These are phyloP conservation scores for Theobroma cacao DNA, from an alignment of 345 rosid genomes.

Conservation along the genomic window DNA sequence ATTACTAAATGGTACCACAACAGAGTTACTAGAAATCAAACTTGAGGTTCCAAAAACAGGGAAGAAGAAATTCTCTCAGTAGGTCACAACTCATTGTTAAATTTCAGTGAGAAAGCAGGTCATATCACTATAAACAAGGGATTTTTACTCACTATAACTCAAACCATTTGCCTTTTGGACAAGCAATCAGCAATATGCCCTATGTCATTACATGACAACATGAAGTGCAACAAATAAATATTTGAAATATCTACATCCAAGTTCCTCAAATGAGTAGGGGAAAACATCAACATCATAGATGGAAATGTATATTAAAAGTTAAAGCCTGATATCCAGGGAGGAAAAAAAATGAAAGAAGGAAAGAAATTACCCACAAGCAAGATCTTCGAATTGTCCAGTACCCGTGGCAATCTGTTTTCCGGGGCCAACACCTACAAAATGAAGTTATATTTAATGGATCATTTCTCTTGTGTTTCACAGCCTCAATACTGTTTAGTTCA, in stretches of 20 bases:
- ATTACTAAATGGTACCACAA: conserved; percentile 3
- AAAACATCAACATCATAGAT: neutral
- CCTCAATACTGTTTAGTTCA: neutral
- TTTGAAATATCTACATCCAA: neutral
- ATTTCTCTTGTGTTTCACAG: neutral
- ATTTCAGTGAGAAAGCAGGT: neutral
- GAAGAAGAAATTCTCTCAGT: neutral
- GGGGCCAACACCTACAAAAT: too few species aligned
- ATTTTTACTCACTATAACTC: neutral
- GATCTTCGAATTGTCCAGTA: conserved; percentile 23
- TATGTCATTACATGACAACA: neutral
- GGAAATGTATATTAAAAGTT: neutral
- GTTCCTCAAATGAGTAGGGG: neutral
- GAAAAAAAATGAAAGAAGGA: neutral
- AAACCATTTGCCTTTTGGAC: neutral
- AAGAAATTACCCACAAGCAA: conserved; percentile 62
- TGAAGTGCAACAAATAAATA: neutral
- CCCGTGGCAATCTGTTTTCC: too few species aligned
- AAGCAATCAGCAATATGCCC: neutral
- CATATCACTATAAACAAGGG: neutral
- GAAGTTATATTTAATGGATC: neutral
- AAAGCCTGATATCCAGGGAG: neutral
- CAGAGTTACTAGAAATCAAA: neutral
- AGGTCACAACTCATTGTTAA: neutral
- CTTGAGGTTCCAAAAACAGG: neutral